Evolutionary conservation across 1,139 yeast genomes (phyloP).

Genomic region (Scheffersomyces segobiensis): DNA sequence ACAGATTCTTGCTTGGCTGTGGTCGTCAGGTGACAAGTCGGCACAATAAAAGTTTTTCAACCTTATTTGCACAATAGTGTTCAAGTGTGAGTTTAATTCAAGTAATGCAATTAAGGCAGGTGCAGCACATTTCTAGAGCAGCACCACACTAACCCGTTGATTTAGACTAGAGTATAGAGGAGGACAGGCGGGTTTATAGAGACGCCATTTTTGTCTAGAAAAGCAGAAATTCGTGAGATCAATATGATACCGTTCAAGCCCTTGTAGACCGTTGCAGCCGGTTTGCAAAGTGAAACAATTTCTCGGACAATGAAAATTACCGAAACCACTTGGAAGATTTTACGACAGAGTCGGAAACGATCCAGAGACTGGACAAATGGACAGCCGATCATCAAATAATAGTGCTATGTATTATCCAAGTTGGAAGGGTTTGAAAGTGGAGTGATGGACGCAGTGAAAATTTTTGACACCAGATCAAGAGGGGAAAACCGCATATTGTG

Average conservation of each 20-base stretch:
- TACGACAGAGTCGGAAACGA: background rate
- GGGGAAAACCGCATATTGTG: background rate
- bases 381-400: background rate
- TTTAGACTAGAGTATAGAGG: too few relatives aligned
- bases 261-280: background rate
- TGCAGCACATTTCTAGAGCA: background rate
- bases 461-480: background rate
- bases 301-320: background rate
- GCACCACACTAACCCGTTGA: background rate
- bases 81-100: background rate
- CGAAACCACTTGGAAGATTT: background rate
- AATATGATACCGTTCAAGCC: background rate
- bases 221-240: background rate
- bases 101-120: background rate
- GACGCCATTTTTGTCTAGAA: background rate
- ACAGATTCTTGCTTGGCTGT: background rate
- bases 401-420: background rate
- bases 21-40: background rate
- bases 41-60: background rate
- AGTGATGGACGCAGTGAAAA: background rate
- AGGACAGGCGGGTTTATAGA: background rate
- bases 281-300: background rate
- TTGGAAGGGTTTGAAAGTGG: background rate
- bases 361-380: background rate
- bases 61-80: background rate